Percentiles rank a stretch among this genome's conserved stretches.
Evolutionary conservation across 1,139 yeast genomes (phyloP).

Genomic region (Maudiozyma humilis): DNA sequence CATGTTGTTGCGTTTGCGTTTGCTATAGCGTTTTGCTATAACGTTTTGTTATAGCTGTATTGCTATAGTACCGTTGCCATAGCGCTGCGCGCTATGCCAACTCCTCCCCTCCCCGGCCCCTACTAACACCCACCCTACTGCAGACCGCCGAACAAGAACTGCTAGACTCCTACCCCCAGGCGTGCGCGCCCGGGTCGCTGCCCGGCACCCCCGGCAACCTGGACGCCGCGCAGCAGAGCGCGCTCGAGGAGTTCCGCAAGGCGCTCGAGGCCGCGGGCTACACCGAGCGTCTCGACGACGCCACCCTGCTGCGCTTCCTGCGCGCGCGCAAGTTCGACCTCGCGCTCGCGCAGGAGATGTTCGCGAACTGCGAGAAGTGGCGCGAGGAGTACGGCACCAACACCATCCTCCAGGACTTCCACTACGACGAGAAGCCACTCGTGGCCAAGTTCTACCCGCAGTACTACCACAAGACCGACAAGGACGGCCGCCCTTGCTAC

Average conservation of each 20-base stretch:
- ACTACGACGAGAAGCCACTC: slow-evolving; percentile 79
- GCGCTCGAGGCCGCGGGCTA: slow-evolving; percentile 57
- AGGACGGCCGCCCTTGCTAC: slow-evolving; percentile 93
- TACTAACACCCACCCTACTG: neutral
- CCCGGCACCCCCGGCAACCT: slow-evolving; percentile 81
- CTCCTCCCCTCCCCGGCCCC: no score
- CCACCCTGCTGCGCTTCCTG: slow-evolving; percentile 80
- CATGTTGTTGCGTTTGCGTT: neutral
- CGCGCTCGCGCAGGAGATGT: slow-evolving; percentile 73
- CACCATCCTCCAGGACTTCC: slow-evolving; percentile 77
- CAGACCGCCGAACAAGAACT: slow-evolving; percentile 23
- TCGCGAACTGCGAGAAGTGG: slow-evolving; percentile 83
- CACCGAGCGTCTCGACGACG: slow-evolving; percentile 72
- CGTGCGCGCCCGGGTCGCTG: slow-evolving; percentile 50
- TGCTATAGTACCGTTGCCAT: no score
- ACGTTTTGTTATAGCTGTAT: no score
- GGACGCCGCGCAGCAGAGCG: slow-evolving; percentile 57
- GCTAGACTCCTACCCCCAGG: slow-evolving; percentile 57
- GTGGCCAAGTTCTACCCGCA: slow-evolving; percentile 92
- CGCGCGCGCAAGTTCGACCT: slow-evolving; percentile 94
- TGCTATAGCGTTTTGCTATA: neutral
- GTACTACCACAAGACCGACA: slow-evolving; percentile 94
- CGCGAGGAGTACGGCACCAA: slow-evolving; percentile 79
- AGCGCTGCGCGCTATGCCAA: no score
- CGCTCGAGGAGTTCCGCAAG: slow-evolving; percentile 50